phyloP scores from a whole-genome alignment of 2,329 filamentous ascomycete species.

The Gaeumannomyces sp. region DNA sequence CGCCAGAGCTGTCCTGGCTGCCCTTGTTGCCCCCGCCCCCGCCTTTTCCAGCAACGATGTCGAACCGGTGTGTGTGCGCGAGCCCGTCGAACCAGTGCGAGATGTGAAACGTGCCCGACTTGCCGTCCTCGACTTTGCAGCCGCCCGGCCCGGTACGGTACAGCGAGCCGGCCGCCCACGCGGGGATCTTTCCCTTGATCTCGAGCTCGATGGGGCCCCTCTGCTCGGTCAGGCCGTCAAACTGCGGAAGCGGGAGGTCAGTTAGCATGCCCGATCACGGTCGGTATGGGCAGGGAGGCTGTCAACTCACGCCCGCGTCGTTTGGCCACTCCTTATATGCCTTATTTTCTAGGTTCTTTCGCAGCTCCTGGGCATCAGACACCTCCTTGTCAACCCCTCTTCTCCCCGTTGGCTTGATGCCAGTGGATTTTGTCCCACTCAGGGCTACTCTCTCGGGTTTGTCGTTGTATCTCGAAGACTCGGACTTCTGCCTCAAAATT shows the following conservation, averaged over 20 bases:
- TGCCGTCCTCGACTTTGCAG: slow-evolving; percentile 33
- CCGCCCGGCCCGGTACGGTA: slow-evolving; percentile 64
- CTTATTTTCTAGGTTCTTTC: not conserved
- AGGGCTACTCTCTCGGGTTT: not conserved
- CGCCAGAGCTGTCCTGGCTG: slow-evolving; percentile 6
- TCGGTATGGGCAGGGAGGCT: not conserved
- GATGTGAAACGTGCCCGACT: slow-evolving; percentile 55
- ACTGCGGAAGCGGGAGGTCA: slow-evolving; percentile 37
- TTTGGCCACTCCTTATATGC: slow-evolving; percentile 16
- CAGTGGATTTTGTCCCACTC: not conserved
- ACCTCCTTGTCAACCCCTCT: not conserved
- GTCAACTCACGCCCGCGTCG: slow-evolving; percentile 15
- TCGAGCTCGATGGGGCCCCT: slow-evolving; percentile 56
- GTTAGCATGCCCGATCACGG: no score
- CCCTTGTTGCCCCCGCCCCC: slow-evolving; percentile 18
- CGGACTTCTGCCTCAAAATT: not conserved
- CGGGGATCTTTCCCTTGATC: slow-evolving; percentile 61
- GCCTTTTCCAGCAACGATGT: slow-evolving; percentile 43
- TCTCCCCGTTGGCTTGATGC: not conserved
- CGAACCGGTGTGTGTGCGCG: slow-evolving; percentile 64
- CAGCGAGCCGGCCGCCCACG: slow-evolving; percentile 63
- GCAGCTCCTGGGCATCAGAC: not conserved
- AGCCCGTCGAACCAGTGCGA: slow-evolving; percentile 82
- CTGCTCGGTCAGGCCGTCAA: slow-evolving; percentile 63
- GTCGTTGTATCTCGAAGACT: not conserved